A percentile compares a stretch with the other conserved stretches of the same genome.
Evolutionary conservation across 208 protist genomes (phyloP).

Genomic region (Acanthamoeba sp.): DNA sequence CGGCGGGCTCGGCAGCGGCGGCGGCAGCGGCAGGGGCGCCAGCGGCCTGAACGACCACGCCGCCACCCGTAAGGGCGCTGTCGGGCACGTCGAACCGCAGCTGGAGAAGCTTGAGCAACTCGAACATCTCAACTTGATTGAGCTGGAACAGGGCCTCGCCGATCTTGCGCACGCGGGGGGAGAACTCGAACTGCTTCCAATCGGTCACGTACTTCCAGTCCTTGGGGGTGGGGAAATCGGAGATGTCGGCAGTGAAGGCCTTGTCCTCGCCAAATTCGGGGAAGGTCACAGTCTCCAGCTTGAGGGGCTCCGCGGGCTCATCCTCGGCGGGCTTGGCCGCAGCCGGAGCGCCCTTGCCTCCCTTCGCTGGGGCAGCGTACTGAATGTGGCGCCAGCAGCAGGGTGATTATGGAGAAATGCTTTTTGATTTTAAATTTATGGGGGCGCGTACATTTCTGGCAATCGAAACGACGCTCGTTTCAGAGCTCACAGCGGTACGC

Average conservation of each 20-base stretch:
- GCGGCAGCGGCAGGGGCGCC: background rate
- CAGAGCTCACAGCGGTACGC: constrained; percentile 1
- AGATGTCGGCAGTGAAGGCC: constrained; percentile 34
- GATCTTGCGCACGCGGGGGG: constrained; percentile 40
- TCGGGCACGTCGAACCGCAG: constrained; percentile 72
- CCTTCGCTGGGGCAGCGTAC: constrained; percentile 39
- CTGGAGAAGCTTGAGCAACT: constrained; percentile 70
- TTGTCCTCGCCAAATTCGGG: constrained; percentile 61
- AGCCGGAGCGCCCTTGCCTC: constrained; percentile 68
- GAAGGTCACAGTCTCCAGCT: constrained; percentile 20
- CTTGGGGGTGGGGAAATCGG: constrained; percentile 57
- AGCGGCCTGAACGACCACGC: constrained; percentile 40
- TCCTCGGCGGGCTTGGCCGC: constrained; percentile 31
- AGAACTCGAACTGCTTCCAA: constrained; percentile 71
- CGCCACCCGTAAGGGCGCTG: constrained; percentile 68
- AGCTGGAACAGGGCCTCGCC: constrained; percentile 62
- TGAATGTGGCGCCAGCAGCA: background rate
- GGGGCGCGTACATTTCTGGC: constrained; percentile 22
- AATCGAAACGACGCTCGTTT: background rate
- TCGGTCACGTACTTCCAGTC: constrained; percentile 12
- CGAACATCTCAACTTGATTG: constrained; percentile 73
- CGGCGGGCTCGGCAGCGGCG: background rate
- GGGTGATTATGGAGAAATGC: background rate
- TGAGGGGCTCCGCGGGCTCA: constrained; percentile 13
- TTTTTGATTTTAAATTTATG: background rate